Evolutionary conservation across 208 protist species (phyloP).

Genomic region (Wallacemonas sp.): DNA sequence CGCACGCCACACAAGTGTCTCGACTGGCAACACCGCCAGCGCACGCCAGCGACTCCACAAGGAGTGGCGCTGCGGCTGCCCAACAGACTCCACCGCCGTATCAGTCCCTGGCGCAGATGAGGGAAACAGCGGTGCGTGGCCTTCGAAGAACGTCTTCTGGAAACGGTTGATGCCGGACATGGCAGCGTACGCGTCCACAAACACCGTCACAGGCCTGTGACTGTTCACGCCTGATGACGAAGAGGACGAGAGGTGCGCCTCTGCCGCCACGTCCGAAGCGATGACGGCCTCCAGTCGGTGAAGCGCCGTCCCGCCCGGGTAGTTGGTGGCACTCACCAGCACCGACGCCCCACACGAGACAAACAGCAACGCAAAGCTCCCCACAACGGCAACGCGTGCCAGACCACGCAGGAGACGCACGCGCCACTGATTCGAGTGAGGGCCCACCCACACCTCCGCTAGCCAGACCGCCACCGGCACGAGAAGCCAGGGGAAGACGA

Average conservation of each 20-base stretch:
- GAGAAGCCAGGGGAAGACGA: conserved; percentile 85
- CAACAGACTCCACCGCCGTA: neutral
- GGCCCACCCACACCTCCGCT: conserved; percentile 6
- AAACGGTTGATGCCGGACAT: conserved; percentile 60
- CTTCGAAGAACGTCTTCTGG: conserved; percentile 30
- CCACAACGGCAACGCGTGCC: neutral
- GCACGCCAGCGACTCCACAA: conserved; percentile 13
- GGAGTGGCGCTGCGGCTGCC: neutral
- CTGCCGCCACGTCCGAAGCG: conserved; percentile 12
- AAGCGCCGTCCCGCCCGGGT: conserved; percentile 39
- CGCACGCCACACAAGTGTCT: conserved; percentile 11
- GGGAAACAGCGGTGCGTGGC: neutral
- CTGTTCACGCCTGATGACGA: too few relatives aligned
- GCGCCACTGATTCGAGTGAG: neutral
- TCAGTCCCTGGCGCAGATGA: neutral
- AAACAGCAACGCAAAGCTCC: conserved; percentile 21
- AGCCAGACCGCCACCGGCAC: conserved; percentile 34
- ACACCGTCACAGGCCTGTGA: conserved; percentile 43
- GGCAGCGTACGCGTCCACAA: conserved; percentile 56
- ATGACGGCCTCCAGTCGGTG: conserved; percentile 26
- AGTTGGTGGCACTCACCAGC: conserved; percentile 35
- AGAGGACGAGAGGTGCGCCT: conserved; percentile 6
- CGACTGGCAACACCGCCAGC: conserved; percentile 4
- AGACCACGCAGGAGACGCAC: neutral
- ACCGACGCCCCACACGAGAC: conserved; percentile 30